Evolutionary conservation across 1,139 yeast genomes (phyloP), one percentile per base, ranked within the genome.

Genomic region (Lodderomyces pseudojiufengensis): DNA sequence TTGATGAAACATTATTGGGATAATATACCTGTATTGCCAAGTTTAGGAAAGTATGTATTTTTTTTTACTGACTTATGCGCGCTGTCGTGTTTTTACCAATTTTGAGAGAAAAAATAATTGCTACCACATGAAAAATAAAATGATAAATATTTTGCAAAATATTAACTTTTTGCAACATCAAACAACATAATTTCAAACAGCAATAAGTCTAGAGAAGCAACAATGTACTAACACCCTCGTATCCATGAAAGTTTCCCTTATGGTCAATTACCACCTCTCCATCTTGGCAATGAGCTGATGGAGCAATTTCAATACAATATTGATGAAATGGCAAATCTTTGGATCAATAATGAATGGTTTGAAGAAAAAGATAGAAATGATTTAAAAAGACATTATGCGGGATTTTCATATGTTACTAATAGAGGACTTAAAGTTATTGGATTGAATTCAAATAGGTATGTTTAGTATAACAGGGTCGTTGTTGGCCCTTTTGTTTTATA

Each of bases 201-300:
- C n/a, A n/a, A n/a, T n/a, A n/a, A n/a, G n/a, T n/a, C n/a, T n/a
- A n/a, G n/a, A n/a, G n/a, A n/a, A n/a, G n/a, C n/a, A n/a, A n/a
- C n/a, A n/a, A n/a, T n/a, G n/a, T n/a, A n/a, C n/a, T n/a, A n/a
- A n/a, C n/a, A n/a, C n/a, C n/a, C 5, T 18, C 20, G 20, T 12
- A 81, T 81, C 55, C 88, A 82, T 54, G 88, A 82, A 50, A 75
- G 82, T 13, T 81, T 73, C 65, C 88, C 88, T 11, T 80, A 78
- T 50, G 84, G 81, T 12, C 86, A 80, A 54, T 54, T 79, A 39
- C 81, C 87, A 2, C 84, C 81, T 31, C 43, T 50, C 7, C 20
- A 18, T 7, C 20, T 18, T 24, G 20, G 20, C 7, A 18, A 18
- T 18, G 20, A 18, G 7, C 7, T 7, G 7, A 18, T 18, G 20